phyloP scores from a whole-genome alignment of 768 basidiomycete species.

The Lactarius hengduanensis region DNA sequence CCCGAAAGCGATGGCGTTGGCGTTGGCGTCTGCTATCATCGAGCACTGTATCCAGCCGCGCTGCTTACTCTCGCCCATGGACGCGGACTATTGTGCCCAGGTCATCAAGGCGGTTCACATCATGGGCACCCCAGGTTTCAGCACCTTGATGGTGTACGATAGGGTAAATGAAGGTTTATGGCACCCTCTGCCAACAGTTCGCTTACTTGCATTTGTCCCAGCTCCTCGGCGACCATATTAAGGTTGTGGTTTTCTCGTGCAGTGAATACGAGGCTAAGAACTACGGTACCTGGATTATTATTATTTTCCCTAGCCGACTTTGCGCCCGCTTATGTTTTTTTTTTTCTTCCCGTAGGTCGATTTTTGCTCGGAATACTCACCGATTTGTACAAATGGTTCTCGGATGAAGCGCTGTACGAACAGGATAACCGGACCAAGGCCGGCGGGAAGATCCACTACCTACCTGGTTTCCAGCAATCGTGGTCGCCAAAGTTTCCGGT shows the following conservation, averaged over 20 bases:
- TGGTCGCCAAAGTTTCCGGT: slow-evolving; percentile 47
- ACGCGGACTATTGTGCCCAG: slow-evolving; percentile 91
- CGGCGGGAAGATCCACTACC: slow-evolving; percentile 55
- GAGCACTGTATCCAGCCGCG: slow-evolving; percentile 94
- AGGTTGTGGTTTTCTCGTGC: slow-evolving; percentile 84
- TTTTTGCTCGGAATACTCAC: slow-evolving; percentile 79
- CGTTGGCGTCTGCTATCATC: slow-evolving; percentile 62
- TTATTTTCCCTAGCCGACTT: neutral
- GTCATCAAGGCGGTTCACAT: slow-evolving; percentile 87
- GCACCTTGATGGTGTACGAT: slow-evolving; percentile 82
- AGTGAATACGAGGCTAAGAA: slow-evolving; percentile 96
- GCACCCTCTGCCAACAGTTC: neutral
- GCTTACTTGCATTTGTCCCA: slow-evolving; percentile 36
- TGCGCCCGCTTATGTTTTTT: slow-evolving; percentile 6
- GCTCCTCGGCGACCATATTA: slow-evolving; percentile 83
- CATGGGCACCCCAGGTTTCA: slow-evolving; percentile 87
- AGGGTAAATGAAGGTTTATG: slow-evolving; percentile 46
- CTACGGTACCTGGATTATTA: slow-evolving; percentile 57
- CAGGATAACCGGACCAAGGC: slow-evolving; percentile 67
- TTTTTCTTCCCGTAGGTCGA: slow-evolving; percentile 54
- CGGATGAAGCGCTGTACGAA: slow-evolving; percentile 69
- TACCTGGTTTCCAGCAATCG: slow-evolving; percentile 68
- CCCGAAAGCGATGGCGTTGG: slow-evolving; percentile 45
- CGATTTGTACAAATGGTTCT: slow-evolving; percentile 78
- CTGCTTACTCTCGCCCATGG: slow-evolving; percentile 91